phyloP scores from a whole-genome alignment of 2,329 filamentous ascomycete species.

The Pseudopithomyces maydicus region DNA sequence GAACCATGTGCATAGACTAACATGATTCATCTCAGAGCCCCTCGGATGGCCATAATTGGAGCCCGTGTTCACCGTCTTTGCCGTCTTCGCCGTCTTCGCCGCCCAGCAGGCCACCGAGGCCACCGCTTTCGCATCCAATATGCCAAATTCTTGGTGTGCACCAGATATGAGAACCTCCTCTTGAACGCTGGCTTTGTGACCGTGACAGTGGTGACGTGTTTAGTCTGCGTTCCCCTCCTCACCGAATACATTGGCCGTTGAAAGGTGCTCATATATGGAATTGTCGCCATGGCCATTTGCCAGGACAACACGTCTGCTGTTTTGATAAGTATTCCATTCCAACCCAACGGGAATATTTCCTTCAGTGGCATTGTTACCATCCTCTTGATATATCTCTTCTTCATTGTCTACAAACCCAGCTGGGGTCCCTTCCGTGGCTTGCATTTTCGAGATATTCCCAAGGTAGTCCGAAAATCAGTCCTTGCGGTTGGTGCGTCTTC shows the following conservation, averaged over 20 bases:
- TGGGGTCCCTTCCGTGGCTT: slow-evolving; percentile 61
- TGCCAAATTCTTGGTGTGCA: slow-evolving; percentile 54
- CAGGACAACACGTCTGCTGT: slow-evolving; percentile 40
- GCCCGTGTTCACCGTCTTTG: slow-evolving; percentile 33
- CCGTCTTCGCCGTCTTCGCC: slow-evolving; percentile 52
- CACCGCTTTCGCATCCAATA: slow-evolving; percentile 61
- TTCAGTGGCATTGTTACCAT: slow-evolving; percentile 56
- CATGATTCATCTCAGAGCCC: slow-evolving; percentile 15
- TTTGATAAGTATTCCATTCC: slow-evolving; percentile 51
- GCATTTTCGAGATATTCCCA: slow-evolving; percentile 57
- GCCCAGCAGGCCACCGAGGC: slow-evolving; percentile 59
- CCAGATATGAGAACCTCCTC: slow-evolving; percentile 51
- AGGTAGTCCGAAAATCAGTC: slow-evolving; percentile 56
- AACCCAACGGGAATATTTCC: slow-evolving; percentile 33
- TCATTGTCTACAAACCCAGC: slow-evolving; percentile 58
- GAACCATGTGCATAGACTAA: not conserved
- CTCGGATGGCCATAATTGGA: slow-evolving; percentile 35
- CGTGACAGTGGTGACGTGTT: slow-evolving; percentile 58
- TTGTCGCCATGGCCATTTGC: slow-evolving; percentile 42
- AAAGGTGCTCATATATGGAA: slow-evolving; percentile 34
- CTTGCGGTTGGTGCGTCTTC: slow-evolving; percentile 56
- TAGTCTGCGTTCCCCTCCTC: slow-evolving; percentile 58
- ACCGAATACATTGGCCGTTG: slow-evolving; percentile 56
- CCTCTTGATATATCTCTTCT: slow-evolving; percentile 60
- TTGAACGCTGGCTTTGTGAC: slow-evolving; percentile 60